Evolutionary conservation across 2,329 filamentous ascomycete genomes (phyloP).

Genomic region (Talaromyces amestolkiae): DNA sequence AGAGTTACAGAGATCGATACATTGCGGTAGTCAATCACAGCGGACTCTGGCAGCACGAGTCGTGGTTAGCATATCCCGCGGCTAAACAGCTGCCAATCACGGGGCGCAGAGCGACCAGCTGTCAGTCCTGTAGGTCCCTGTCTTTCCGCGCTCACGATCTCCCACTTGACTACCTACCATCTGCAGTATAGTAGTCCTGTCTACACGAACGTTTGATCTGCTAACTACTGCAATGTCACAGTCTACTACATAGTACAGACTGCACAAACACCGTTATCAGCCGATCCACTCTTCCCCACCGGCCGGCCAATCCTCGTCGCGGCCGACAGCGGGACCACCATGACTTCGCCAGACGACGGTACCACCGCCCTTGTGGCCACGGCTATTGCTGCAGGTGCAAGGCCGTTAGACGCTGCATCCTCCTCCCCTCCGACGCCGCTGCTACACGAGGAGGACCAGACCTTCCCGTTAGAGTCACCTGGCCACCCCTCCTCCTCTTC

Average conservation of each 20-base stretch:
- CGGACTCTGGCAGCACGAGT: conserved; percentile 11
- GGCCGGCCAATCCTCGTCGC: not conserved
- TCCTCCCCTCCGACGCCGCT: not conserved
- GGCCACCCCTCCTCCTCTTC: not conserved
- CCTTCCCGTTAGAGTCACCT: not conserved
- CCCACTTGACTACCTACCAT: too few relatives aligned
- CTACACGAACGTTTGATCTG: not conserved
- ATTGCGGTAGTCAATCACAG: conserved; percentile 7
- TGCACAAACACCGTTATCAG: not conserved
- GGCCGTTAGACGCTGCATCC: not conserved
- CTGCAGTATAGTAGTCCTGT: too few relatives aligned
- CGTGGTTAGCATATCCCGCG: not conserved
- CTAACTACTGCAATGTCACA: not conserved
- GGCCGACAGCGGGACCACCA: not conserved
- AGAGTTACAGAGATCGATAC: too few relatives aligned
- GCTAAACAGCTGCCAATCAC: conserved; percentile 17
- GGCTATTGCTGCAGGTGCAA: not conserved
- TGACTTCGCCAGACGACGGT: conserved; percentile 2
- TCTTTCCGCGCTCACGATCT: not conserved
- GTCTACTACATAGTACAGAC: not conserved
- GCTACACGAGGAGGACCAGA: not conserved
- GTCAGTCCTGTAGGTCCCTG: not conserved
- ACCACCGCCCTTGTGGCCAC: not conserved
- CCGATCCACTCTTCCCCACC: not conserved
- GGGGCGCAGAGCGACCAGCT: not conserved